Base-by-base conservation (phyloP, 2,329 filamentous ascomycete species). In the Fusarium compactum region DNA sequence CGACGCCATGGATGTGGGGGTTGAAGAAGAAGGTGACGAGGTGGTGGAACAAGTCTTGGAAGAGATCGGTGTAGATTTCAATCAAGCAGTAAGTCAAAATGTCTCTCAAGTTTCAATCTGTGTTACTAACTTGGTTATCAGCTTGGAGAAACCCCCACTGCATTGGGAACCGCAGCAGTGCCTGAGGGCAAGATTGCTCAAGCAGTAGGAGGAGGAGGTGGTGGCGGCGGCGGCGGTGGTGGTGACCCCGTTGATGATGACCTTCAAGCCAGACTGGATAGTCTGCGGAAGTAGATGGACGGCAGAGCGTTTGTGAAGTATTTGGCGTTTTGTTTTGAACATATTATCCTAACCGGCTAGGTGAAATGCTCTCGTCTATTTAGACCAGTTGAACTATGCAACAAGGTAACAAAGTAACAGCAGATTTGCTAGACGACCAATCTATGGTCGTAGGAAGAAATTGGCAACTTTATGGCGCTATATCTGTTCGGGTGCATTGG, bases 21-120 rank as follows among this genome's bases (percentile, higher is more conserved):
- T 97, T 66, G 96, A 99, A 77, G 96, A 97, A 75, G 96, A 98
- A 80, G 93, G 95, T 34, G 96, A 99, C 74, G 96, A 99, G 79
- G 93, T 98, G 15, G 94, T 99, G 34, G 97, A 97, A 76, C 94
- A 98, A 81, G 93, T 99, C 8, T 82, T 99, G 76, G 96, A 98
- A 78, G 96, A 98, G 82, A 97, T 99, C 79, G 96, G 96, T 56
- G 91, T 99, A 30, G 95, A 99, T 77, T 86, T 98, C 62, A 94
- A 92, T 74, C 92, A 96, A 82, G 87, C 93, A 74, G 95, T 98
- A 86, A 82, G 93, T 27, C 11, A 51, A n/a, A 24, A 18, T 8
- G 40, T 25, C 20, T 34, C 18, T 40, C 24, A 34, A 51, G 40
- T 48, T 77, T 80, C 72, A 69, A 56, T 10, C 10, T 30, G 22